Conservation (phyloP, 208 protist genomes). For the Porcisia hertigi region DNA sequence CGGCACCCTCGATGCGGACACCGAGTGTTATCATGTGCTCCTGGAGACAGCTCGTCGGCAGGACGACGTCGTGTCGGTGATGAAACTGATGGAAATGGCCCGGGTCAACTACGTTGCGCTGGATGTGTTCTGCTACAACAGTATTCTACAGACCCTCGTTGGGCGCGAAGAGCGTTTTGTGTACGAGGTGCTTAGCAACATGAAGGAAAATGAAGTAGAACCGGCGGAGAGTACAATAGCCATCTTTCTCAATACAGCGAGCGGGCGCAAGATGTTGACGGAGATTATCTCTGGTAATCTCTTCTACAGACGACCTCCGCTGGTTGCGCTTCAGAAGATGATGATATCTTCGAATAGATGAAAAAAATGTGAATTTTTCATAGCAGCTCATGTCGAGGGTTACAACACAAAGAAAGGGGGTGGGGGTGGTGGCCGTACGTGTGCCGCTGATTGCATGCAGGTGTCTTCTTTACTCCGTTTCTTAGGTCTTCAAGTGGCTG, state of each 20-base stretch:
- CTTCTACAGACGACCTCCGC: slow-evolving; percentile 27
- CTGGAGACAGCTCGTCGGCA: slow-evolving; percentile 52
- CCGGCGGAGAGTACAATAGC: slow-evolving; percentile 67
- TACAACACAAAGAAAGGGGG: no score
- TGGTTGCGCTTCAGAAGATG: slow-evolving; percentile 13
- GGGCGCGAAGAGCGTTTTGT: slow-evolving; percentile 49
- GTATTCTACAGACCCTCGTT: slow-evolving; percentile 69
- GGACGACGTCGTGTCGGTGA: slow-evolving; percentile 35
- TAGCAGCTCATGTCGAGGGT: no score
- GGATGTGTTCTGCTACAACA: slow-evolving; percentile 77
- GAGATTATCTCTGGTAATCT: slow-evolving; percentile 39
- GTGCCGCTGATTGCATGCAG: no score
- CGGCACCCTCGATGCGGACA: slow-evolving; percentile 53
- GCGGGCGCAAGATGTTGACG: slow-evolving; percentile 50
- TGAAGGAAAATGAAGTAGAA: slow-evolving; percentile 66
- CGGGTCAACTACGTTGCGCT: slow-evolving; percentile 63
- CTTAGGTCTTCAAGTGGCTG: neutral
- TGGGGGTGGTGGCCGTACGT: no score
- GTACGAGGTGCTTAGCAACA: slow-evolving; percentile 81
- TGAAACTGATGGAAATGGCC: slow-evolving; percentile 75
- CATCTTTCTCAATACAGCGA: slow-evolving; percentile 62
- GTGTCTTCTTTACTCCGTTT: neutral
- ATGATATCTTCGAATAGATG: slow-evolving; percentile 9
- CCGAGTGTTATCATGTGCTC: slow-evolving; percentile 63
- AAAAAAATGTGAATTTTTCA: neutral